Base-by-base conservation (phyloP, 2,329 filamentous ascomycete species). In the Hymenoscyphus infarciens region DNA sequence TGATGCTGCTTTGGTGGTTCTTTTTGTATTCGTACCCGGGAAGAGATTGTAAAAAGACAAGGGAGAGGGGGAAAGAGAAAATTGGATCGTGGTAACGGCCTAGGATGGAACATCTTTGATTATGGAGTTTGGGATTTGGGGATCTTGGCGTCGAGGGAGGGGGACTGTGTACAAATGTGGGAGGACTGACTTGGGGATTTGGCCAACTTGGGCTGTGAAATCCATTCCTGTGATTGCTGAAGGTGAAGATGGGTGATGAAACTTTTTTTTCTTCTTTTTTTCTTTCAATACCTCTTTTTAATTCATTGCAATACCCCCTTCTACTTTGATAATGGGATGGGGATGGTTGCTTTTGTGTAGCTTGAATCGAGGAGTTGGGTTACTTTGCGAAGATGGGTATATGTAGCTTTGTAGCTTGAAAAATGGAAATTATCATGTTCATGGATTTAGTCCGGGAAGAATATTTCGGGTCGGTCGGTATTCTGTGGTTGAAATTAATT, bases 21-120 rank as follows among this genome's bases (percentile, higher is more conserved):
- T 99, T 29, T 99, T 99, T 79, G 93, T 97, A 70, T 88, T 99
- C 63, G 95, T 99, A 4, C 95, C 95, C 1, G 94, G 95, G 61
- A 96, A 90, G 75, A 82, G 90, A 65, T 81, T 96, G 54, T 95
- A 74, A 63, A 54, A 38, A 27, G 25, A 4, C 2, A 27, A 27
- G 7, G 29, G 7, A 6, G 29, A 49, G 16, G 27, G n/a, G 19
- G 57, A 10, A 27, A 39, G 6, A 55, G 42, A 52, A 52, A 25
- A 52, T 52, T 52, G 19, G 45, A 52, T 52, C 22, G 10, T 52
- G 8, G n/a, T 62, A 59, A 63, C 61, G 57, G 35, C 61, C 61
- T 54, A 3, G 33, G 5, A 25, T 59, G 31, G 45, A 52, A 52
- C 54, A 54, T 16, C 5, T 45, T 45, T 57, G 38, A 55, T 57